Percentiles rank a stretch among this genome's conserved stretches.
phyloP scores from a whole-genome alignment of 2,329 filamentous ascomycete genomes.

The Fusarium tupiense region DNA sequence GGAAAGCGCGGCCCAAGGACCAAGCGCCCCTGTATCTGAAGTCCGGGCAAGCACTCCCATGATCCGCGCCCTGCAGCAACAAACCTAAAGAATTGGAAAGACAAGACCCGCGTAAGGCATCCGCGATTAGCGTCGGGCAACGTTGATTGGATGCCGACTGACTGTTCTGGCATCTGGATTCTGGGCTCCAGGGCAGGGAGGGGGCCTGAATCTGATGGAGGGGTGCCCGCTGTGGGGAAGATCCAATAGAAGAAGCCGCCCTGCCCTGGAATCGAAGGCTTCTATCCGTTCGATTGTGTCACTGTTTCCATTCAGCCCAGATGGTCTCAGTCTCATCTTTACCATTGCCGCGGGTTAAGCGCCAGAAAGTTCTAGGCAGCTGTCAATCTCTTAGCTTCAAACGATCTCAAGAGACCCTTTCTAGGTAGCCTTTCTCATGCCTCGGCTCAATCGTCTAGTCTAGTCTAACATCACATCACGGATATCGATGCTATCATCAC shows the following conservation, averaged over 20 bases:
- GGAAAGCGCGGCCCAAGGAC: slow-evolving; percentile 36
- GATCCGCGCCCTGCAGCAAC: slow-evolving; percentile 27
- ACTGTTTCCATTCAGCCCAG: not conserved
- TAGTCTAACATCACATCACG: not conserved
- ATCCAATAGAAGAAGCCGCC: slow-evolving; percentile 6
- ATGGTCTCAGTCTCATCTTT: slow-evolving; percentile 1
- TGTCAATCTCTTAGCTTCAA: slow-evolving; percentile 22
- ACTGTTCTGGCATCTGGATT: slow-evolving; percentile 28
- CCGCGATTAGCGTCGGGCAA: slow-evolving; percentile 22
- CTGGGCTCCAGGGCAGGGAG: slow-evolving; percentile 5
- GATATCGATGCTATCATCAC: not conserved
- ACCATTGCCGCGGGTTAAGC: slow-evolving; percentile 32
- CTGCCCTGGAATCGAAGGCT: slow-evolving; percentile 19
- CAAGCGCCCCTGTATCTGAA: slow-evolving; percentile 24
- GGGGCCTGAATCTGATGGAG: not conserved
- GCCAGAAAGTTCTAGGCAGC: slow-evolving; percentile 32
- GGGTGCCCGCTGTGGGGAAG: slow-evolving; percentile 24
- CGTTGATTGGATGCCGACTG: slow-evolving; percentile 20
- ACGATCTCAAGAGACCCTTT: not conserved
- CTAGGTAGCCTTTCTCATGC: not conserved
- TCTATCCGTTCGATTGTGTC: not conserved
- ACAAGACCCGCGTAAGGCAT: slow-evolving; percentile 12
- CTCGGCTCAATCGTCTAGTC: not conserved
- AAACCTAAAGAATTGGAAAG: not conserved
- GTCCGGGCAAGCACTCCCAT: slow-evolving; percentile 25